Evolutionary conservation across 116 monocot genomes (phyloP).

Genomic region (Phalaenopsis hybrid): DNA sequence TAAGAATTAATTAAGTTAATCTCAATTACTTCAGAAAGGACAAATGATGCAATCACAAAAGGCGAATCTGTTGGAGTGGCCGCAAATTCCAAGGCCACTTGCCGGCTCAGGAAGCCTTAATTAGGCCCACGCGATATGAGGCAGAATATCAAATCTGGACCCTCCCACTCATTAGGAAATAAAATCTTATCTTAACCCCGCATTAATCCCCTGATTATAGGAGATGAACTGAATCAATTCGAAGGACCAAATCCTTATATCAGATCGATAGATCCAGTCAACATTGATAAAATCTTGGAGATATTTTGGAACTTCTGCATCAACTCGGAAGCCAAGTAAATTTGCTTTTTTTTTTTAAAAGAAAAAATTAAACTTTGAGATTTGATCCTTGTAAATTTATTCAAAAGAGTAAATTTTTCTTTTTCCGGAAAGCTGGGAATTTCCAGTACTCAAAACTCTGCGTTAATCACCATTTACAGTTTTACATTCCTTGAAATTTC

Average conservation of each 20-base stretch:
- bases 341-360: background rate
- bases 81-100: background rate
- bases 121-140: background rate
- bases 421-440: background rate
- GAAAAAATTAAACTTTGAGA: background rate
- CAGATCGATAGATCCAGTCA: conserved; percentile 1
- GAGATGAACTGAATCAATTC: background rate
- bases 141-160: background rate
- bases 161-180: background rate
- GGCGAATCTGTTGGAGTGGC: background rate
- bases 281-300: background rate
- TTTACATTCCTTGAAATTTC: background rate
- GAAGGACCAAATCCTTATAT: background rate
- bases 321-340: background rate
- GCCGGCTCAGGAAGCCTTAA: background rate
- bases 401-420: background rate
- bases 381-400: background rate
- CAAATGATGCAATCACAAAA: background rate
- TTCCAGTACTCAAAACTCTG: background rate
- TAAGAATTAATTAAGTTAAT: background rate
- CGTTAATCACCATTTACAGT: background rate
- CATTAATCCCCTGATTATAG: background rate
- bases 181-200: background rate
- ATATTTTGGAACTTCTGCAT: background rate
- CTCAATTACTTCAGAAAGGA: background rate